Evolutionary conservation across 148 eudicot species (phyloP), one percentile per base, ranked within the genome.

Genomic region (Cornus suecica): DNA sequence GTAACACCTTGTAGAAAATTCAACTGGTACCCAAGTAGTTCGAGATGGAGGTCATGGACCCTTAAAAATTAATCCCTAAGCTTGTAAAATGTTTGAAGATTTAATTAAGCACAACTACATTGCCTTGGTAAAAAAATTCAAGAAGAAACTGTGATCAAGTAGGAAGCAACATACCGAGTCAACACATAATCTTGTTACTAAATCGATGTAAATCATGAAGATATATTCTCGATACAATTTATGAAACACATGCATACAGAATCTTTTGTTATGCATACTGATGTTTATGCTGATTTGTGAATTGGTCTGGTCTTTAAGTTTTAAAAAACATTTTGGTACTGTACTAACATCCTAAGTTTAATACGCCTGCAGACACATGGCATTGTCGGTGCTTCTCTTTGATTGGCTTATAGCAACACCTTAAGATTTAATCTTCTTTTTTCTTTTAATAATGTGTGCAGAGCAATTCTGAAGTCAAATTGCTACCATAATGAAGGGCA

Each of bases 401-500:
- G 31, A 1, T 54, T 31, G 13, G 15, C 0, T 22, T 32, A 4
- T 54, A 2, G 13, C 24, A 23, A 61, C 10, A 48, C 32, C 52
- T 32, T 20, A 32, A 62, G 4, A 2, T 23, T 2, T 27, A 10
- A 66, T 63, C n/a, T 11, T 25, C 51, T 48, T 37, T 6, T 74
- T 74, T 48, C 15, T 15, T 73, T 30, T 66, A 37, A 37, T 63
- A 37, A 69, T 73, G 69, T 75, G 9, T 81, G 84, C 91, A 94
- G 98, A 80, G 95, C 95, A 65, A 89, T 94, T 77, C 87, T 73
- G 82, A 86, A 80, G 80, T 87, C 97, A 45, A 89, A 92, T 61
- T 94, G 98, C 77, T 89, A 83, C 85, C 98, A 94, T 76, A 64
- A 74, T 8, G 83, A 84, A 83, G 98, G 98, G 66, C 93, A 83